phyloP scores from a whole-genome alignment of 164 flowering plant species.

The Buxus sempervirens region DNA sequence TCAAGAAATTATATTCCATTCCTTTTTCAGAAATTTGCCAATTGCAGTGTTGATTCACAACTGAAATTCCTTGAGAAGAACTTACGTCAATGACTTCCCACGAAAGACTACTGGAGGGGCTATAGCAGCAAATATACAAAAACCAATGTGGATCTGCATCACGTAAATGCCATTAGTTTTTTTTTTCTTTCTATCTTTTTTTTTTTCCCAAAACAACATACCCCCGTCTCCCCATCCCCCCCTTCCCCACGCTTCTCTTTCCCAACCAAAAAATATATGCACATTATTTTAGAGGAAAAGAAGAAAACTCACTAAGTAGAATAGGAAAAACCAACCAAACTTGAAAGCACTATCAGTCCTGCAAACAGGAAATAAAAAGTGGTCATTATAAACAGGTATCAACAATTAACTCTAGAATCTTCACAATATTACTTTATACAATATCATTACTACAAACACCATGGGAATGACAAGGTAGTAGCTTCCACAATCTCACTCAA shows the following conservation, averaged over 20 bases:
- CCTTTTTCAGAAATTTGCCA: too few relatives aligned
- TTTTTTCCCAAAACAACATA: too few relatives aligned
- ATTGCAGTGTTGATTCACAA: too few relatives aligned
- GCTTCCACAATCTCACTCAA: neutral
- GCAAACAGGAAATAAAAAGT: slow-evolving; percentile 23
- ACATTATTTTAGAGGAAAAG: too few relatives aligned
- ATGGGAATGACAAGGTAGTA: neutral
- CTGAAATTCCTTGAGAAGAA: too few relatives aligned
- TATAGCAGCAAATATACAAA: slow-evolving; percentile 92
- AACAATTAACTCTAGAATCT: neutral
- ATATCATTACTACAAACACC: neutral
- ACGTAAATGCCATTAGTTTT: slow-evolving; percentile 8
- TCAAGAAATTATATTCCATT: too few relatives aligned
- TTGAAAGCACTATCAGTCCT: slow-evolving; percentile 88
- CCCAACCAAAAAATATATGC: too few relatives aligned
- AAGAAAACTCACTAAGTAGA: slow-evolving; percentile 56
- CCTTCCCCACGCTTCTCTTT: too few relatives aligned
- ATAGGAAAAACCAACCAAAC: slow-evolving; percentile 75
- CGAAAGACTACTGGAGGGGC: slow-evolving; percentile 95
- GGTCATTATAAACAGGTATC: slow-evolving; percentile 5
- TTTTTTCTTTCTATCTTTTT: too few relatives aligned
- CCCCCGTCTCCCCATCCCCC: too few relatives aligned
- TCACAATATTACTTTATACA: neutral
- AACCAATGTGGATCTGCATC: slow-evolving; percentile 84
- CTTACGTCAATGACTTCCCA: slow-evolving; percentile 95